phyloP scores from a whole-genome alignment of 1,284 basidiomycete species.

The Meripilus lineatus region DNA sequence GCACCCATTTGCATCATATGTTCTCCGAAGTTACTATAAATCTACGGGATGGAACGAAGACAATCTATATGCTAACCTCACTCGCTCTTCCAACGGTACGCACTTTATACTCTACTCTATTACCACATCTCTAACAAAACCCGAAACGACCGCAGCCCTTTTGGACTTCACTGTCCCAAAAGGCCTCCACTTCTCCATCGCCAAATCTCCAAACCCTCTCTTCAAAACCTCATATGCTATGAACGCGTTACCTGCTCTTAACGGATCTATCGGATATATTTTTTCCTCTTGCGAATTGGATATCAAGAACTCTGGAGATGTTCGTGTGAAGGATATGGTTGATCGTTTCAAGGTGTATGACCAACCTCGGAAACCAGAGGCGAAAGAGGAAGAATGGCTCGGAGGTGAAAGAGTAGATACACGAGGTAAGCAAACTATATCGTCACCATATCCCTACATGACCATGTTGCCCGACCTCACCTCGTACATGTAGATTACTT shows the following conservation, averaged over 20 bases:
- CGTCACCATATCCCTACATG: background rate
- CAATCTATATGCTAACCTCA: constrained; percentile 89
- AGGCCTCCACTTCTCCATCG: constrained; percentile 78
- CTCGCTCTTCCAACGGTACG: constrained; percentile 82
- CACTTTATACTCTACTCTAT: constrained; percentile 17
- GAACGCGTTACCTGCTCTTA: constrained; percentile 86
- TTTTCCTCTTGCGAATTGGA: constrained; percentile 82
- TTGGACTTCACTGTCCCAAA: constrained; percentile 81
- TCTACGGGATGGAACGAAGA: constrained; percentile 96
- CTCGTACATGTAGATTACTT: constrained; percentile 70
- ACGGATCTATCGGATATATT: constrained; percentile 92
- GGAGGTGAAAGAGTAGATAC: constrained; percentile 73
- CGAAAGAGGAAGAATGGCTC: constrained; percentile 74
- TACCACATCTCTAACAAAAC: constrained; percentile 14
- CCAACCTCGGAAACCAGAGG: constrained; percentile 70
- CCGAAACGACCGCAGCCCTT: constrained; percentile 48
- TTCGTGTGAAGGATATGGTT: constrained; percentile 85
- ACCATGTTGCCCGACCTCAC: constrained; percentile 20
- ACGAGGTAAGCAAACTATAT: constrained; percentile 51
- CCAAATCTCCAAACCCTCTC: constrained; percentile 84
- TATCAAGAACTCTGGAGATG: constrained; percentile 65
- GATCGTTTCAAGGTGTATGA: constrained; percentile 81
- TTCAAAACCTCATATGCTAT: constrained; percentile 92
- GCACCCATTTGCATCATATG: constrained; percentile 85
- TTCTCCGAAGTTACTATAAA: constrained; percentile 85